Percentiles rank a stretch among this genome's conserved stretches.
phyloP scores from a whole-genome alignment of 371 early-diverging fungal genomes.

The Lichtheimia ornata region DNA sequence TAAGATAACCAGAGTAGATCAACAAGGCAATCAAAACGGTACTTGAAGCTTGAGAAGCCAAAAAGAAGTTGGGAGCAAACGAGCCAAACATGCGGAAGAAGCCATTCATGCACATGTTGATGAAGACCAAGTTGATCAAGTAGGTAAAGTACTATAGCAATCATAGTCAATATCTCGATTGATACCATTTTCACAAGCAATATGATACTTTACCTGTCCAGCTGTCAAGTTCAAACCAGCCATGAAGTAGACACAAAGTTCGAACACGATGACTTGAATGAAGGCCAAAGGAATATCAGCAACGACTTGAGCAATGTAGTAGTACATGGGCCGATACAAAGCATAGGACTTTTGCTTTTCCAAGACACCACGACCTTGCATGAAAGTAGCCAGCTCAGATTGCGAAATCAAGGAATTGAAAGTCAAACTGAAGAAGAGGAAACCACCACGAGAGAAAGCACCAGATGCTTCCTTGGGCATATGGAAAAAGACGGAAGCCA shows the following conservation, averaged over 20 bases:
- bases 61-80: constrained; percentile 56
- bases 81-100: constrained; percentile 66
- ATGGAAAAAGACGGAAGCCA: constrained; percentile 66
- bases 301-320: constrained; percentile 60
- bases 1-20: constrained; percentile 66
- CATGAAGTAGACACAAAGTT: constrained; percentile 59
- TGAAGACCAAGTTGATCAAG: constrained; percentile 40
- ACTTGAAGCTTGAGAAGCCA: constrained; percentile 58
- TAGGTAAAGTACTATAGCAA: constrained; percentile 52
- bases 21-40: constrained; percentile 53
- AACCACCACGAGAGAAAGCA: constrained; percentile 70
- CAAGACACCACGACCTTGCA: constrained; percentile 62
- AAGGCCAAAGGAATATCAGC: constrained; percentile 43
- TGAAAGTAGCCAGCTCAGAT: constrained; percentile 53
- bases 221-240: constrained; percentile 53
- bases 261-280: constrained; percentile 46
- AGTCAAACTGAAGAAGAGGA: constrained; percentile 58
- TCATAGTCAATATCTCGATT: no score
- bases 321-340: constrained; percentile 63
- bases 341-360: constrained; percentile 72
- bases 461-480: constrained; percentile 54
- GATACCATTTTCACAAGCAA: no score
- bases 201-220: constrained; percentile 35
- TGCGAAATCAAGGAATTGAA: constrained; percentile 62
- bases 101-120: constrained; percentile 59